A percentile compares a stretch with the other conserved stretches of the same genome.
phyloP scores from a whole-genome alignment of 164 flowering plant species.

The Umbilicus rupestris region DNA sequence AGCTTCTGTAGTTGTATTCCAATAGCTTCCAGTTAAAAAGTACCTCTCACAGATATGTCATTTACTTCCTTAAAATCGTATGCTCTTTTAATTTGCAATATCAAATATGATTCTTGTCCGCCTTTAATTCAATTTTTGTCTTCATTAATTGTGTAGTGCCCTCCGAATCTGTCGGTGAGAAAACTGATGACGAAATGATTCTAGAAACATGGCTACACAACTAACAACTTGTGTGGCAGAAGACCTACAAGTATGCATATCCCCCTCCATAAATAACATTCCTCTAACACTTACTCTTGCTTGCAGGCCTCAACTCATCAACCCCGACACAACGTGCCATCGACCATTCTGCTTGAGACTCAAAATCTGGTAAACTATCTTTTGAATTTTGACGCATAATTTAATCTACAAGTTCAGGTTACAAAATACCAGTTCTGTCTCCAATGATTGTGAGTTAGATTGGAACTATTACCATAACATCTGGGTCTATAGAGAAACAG shows the following conservation, averaged over 20 bases:
- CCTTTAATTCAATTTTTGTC: neutral
- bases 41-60: neutral
- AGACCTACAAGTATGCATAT: neutral
- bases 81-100: neutral
- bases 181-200: neutral
- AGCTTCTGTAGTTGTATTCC: neutral
- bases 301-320: neutral
- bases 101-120: neutral
- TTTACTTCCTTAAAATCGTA: neutral
- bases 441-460: neutral
- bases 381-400: neutral
- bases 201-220: neutral
- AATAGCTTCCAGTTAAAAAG: neutral
- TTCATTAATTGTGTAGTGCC: neutral
- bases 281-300: neutral
- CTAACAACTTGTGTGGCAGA: neutral
- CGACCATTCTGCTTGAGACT: neutral
- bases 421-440: neutral
- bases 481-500: neutral
- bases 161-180: neutral
- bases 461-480: neutral
- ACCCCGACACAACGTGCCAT: neutral
- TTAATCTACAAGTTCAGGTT: neutral
- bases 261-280: neutral
- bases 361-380: neutral